These are phyloP conservation scores for Chaetomiaceae sp. DNA, from an alignment of 2,329 filamentous ascomycete genomes.

Conservation along the genomic window DNA sequence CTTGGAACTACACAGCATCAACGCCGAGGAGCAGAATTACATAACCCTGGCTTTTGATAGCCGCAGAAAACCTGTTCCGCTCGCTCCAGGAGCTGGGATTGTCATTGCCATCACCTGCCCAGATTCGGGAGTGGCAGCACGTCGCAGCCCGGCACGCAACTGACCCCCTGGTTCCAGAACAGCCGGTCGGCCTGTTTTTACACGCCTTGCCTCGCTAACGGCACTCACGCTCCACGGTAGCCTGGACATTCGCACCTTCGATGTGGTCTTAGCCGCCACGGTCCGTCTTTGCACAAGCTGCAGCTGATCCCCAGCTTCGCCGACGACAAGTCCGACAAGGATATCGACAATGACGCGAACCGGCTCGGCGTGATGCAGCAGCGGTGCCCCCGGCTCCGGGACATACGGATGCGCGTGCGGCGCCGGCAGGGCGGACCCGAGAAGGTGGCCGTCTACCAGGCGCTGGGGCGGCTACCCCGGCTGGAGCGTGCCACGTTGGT, in stretches of 20 bases:
- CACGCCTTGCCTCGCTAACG: not conserved
- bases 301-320: not conserved
- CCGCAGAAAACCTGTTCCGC: not conserved
- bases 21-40: not conserved
- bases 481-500: not conserved
- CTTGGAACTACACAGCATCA: not conserved
- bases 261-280: not conserved
- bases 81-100: not conserved
- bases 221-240: not conserved
- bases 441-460: not conserved
- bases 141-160: no score
- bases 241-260: not conserved
- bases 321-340: not conserved
- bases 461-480: not conserved
- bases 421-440: constrained; percentile 1
- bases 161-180: not conserved
- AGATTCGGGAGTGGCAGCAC: no score
- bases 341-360: not conserved
- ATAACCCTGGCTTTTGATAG: not conserved
- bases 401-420: not conserved
- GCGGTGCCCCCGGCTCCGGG: not conserved
- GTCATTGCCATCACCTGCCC: not conserved
- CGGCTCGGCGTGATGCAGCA: not conserved
- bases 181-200: not conserved
- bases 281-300: not conserved